Evolutionary conservation across 306 rosid species (phyloP).

Genomic region (Fragaria ananassa): DNA sequence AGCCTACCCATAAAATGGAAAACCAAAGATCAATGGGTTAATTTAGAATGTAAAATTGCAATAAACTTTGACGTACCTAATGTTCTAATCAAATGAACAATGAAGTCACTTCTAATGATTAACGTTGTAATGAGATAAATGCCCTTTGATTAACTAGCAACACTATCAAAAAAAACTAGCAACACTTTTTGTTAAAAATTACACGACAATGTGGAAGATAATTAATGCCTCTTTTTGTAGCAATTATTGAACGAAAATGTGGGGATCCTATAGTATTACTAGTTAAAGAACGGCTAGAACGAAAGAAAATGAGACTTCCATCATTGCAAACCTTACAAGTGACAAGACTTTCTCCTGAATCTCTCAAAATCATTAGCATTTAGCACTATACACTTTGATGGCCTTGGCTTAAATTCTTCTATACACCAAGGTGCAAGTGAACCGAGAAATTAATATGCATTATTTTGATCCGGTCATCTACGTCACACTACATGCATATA

Average conservation of each 20-base stretch:
- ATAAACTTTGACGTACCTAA: too few species aligned
- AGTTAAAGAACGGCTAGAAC: slow-evolving; percentile 21
- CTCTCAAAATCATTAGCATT: slow-evolving; percentile 10
- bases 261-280: slow-evolving; percentile 15
- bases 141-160: background rate
- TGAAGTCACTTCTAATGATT: background rate
- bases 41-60: too few species aligned
- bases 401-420: too few species aligned
- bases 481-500: too few species aligned
- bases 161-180: too few species aligned
- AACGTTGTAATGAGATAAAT: background rate
- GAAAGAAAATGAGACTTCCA: slow-evolving; percentile 35
- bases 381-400: background rate
- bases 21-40: too few species aligned
- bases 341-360: slow-evolving; percentile 22
- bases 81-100: background rate
- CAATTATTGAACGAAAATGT: slow-evolving; percentile 36
- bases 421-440: too few species aligned
- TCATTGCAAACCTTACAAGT: slow-evolving; percentile 29
- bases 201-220: background rate
- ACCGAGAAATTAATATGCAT: too few species aligned
- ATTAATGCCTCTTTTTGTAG: slow-evolving; percentile 30
- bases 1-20: too few species aligned
- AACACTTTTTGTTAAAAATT: background rate
- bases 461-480: too few species aligned